A percentile compares a stretch with the other conserved stretches of the same genome.
These are phyloP conservation scores for Papiliotrema fonsecae DNA, from an alignment of 1,284 basidiomycete species.

Conservation along the genomic window DNA sequence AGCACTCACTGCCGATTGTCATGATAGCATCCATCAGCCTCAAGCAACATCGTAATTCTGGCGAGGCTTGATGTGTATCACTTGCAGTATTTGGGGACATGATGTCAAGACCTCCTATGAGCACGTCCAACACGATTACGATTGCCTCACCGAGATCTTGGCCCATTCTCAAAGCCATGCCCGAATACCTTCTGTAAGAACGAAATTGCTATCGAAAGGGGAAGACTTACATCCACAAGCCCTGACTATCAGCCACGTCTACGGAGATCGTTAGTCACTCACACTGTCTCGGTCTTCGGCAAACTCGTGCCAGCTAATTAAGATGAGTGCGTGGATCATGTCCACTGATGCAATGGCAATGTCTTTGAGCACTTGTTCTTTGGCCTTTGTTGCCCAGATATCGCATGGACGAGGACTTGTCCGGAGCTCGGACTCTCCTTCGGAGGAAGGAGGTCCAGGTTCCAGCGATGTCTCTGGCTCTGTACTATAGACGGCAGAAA, in stretches of 20 bases:
- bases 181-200: slow-evolving; percentile 14
- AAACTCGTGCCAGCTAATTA: slow-evolving; percentile 25
- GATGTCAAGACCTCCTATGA: not conserved
- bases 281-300: slow-evolving; percentile 18
- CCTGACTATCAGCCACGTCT: slow-evolving; percentile 5
- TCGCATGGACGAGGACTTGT: no score
- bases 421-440: not conserved
- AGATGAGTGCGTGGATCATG: slow-evolving; percentile 13
- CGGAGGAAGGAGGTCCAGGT: not conserved
- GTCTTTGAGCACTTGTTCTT: slow-evolving; percentile 11
- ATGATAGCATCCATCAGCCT: slow-evolving; percentile 19
- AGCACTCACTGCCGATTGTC: slow-evolving; percentile 20
- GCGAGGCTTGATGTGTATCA: not conserved
- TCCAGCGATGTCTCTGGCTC: no score
- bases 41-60: slow-evolving; percentile 6
- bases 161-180: slow-evolving; percentile 21
- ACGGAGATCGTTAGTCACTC: not conserved
- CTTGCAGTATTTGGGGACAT: not conserved
- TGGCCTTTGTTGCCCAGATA: slow-evolving; percentile 20
- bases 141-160: slow-evolving; percentile 16
- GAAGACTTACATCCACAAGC: slow-evolving; percentile 18
- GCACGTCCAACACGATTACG: not conserved
- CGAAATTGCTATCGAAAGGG: not conserved
- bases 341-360: slow-evolving; percentile 11
- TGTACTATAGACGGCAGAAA: slow-evolving; percentile 6